A percentile compares a stretch with the other conserved stretches of the same genome.
These are phyloP conservation scores for Lasiosphaeriaceae sp. DNA, from an alignment of 495 filamentous ascomycete genomes.

Conservation along the genomic window DNA sequence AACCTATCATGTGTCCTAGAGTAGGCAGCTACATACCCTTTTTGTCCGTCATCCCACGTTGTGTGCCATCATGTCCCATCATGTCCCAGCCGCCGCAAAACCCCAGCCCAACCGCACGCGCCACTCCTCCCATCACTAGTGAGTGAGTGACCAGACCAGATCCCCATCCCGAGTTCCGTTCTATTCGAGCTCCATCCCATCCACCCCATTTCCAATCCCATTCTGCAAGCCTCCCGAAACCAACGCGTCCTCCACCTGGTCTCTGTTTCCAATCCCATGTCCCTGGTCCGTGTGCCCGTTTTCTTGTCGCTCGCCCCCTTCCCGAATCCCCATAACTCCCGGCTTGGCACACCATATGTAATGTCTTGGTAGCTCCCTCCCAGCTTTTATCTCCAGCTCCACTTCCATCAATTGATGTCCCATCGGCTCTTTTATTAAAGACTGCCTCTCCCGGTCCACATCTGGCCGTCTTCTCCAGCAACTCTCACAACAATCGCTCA, in stretches of 20 bases:
- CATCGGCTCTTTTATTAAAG: neutral
- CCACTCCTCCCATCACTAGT: neutral
- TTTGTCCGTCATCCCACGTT: neutral
- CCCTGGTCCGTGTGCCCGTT: neutral
- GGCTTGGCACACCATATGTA: constrained; percentile 11
- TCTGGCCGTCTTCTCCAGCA: neutral
- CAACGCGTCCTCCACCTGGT: neutral
- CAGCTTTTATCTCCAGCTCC: neutral
- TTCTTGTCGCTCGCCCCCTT: neutral
- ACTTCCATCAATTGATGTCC: neutral
- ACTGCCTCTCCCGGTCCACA: neutral
- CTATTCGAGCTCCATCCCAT: neutral
- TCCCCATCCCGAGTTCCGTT: too few species aligned
- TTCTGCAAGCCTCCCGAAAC: neutral
- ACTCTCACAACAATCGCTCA: neutral
- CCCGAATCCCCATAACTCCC: constrained; percentile 4
- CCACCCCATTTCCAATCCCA: neutral
- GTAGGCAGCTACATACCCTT: neutral
- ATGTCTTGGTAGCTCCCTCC: neutral
- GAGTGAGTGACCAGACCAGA: too few species aligned
- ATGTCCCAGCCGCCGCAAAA: too few species aligned
- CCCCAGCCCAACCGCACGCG: neutral
- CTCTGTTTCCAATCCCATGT: neutral
- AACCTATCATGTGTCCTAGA: neutral
- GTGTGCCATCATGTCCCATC: too few species aligned